These are phyloP conservation scores for Raphanus hybrid DNA, from an alignment of 441 rosid genomes.

Conservation along the genomic window DNA sequence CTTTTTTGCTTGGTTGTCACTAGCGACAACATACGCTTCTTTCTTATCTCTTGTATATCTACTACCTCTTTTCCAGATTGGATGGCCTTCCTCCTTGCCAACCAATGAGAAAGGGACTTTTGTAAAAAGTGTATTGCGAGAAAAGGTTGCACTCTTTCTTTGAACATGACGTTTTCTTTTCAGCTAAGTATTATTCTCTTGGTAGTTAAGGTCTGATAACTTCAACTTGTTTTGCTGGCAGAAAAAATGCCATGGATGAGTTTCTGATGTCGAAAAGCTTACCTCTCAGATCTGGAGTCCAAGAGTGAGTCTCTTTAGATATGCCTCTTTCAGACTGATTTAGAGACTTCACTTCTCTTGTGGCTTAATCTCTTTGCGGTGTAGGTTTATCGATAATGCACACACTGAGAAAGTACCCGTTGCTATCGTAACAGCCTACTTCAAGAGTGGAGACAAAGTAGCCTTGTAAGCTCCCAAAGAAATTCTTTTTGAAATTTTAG, in stretches of 20 bases:
- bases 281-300: slow-evolving; percentile 84
- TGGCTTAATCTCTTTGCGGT: slow-evolving; percentile 30
- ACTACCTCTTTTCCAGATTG: slow-evolving; percentile 63
- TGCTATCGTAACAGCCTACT: slow-evolving; percentile 61
- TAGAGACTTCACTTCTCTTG: neutral
- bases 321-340: neutral
- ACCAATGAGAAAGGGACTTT: slow-evolving; percentile 80
- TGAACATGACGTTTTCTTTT: slow-evolving; percentile 8
- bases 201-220: slow-evolving; percentile 2
- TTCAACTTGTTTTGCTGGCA: slow-evolving; percentile 46
- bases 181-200: neutral
- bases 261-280: slow-evolving; percentile 62
- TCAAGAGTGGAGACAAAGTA: slow-evolving; percentile 72
- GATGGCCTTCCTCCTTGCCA: slow-evolving; percentile 97
- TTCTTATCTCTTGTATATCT: slow-evolving; percentile 5
- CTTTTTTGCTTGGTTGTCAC: no score
- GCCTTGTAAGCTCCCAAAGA: slow-evolving; percentile 55
- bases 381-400: slow-evolving; percentile 82
- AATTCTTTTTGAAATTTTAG: no score
- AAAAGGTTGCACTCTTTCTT: slow-evolving; percentile 60
- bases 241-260: slow-evolving; percentile 81
- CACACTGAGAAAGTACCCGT: slow-evolving; percentile 60
- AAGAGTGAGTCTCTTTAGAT: slow-evolving; percentile 64
- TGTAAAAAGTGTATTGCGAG: slow-evolving; percentile 67
- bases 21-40: slow-evolving; percentile 9